Evolutionary conservation across 2,329 filamentous ascomycete genomes (phyloP).

Genomic region (Alternaria angustiovoidea): DNA sequence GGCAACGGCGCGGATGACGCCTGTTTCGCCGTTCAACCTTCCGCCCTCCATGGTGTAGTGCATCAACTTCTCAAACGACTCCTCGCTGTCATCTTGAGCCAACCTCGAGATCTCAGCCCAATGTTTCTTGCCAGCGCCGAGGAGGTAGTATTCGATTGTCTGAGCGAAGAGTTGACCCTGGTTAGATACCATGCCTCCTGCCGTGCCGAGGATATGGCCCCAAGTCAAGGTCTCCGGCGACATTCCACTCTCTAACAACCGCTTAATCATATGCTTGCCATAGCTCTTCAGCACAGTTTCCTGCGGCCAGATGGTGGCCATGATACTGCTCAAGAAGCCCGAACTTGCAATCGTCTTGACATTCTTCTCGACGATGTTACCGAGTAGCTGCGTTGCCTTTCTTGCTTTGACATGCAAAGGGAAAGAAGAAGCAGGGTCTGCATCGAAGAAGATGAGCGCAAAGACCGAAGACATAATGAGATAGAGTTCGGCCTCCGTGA

Average conservation of each 20-base stretch:
- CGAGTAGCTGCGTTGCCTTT: slow-evolving; percentile 58
- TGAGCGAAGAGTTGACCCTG: slow-evolving; percentile 67
- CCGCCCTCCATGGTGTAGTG: slow-evolving; percentile 60
- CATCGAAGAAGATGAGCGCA: slow-evolving; percentile 63
- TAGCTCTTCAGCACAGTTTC: slow-evolving; percentile 59
- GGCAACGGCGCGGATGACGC: slow-evolving; percentile 50
- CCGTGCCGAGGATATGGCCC: slow-evolving; percentile 66
- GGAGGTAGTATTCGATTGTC: slow-evolving; percentile 65
- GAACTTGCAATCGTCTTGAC: slow-evolving; percentile 56
- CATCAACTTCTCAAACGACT: slow-evolving; percentile 58
- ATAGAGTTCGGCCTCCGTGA: slow-evolving; percentile 63
- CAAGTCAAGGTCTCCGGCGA: slow-evolving; percentile 62
- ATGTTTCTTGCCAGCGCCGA: slow-evolving; percentile 57
- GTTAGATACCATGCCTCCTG: slow-evolving; percentile 62
- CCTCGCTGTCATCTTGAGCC: slow-evolving; percentile 52
- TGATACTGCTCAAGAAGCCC: slow-evolving; percentile 53
- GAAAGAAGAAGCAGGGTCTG: slow-evolving; percentile 62
- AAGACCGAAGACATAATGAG: slow-evolving; percentile 63
- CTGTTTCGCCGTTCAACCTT: slow-evolving; percentile 55
- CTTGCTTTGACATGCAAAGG: slow-evolving; percentile 59
- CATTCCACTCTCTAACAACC: slow-evolving; percentile 58
- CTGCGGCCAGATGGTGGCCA: slow-evolving; percentile 51
- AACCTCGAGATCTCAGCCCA: slow-evolving; percentile 59
- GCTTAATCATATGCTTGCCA: slow-evolving; percentile 64
- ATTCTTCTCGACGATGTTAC: slow-evolving; percentile 59